A percentile compares a stretch with the other conserved stretches of the same genome.
Evolutionary conservation across 169 alveolate genomes (phyloP).

Genomic region (Eimeria maxima): DNA sequence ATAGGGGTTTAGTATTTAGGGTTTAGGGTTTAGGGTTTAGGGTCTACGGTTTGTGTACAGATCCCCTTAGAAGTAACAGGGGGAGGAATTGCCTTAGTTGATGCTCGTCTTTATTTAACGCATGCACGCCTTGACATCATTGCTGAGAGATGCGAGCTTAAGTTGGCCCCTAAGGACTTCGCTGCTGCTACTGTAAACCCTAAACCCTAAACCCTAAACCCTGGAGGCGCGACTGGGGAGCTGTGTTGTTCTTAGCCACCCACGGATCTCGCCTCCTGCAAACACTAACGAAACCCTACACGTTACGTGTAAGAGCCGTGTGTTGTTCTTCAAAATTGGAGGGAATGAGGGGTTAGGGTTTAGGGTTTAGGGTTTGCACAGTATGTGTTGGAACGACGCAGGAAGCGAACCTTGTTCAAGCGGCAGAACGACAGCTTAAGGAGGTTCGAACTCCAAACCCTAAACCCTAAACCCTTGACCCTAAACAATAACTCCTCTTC

Average conservation of each 20-base stretch:
- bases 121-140: constrained; percentile 50
- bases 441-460: constrained; percentile 44
- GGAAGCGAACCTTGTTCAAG: constrained; percentile 27
- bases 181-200: not conserved
- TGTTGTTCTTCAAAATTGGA: too few relatives aligned
- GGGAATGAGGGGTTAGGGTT: not conserved
- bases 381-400: not conserved
- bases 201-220: constrained; percentile 65
- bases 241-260: too few relatives aligned
- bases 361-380: constrained; percentile 47
- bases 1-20: constrained; percentile 32
- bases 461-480: not conserved
- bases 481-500: not conserved
- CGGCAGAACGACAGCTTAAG: constrained; percentile 56
- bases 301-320: too few relatives aligned
- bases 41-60: constrained; percentile 42
- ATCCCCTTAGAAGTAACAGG: constrained; percentile 38
- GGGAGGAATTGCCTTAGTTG: constrained; percentile 34
- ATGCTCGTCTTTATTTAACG: constrained; percentile 18
- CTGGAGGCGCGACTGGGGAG: not conserved
- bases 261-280: too few relatives aligned
- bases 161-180: not conserved
- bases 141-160: constrained; percentile 38
- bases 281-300: too few relatives aligned
- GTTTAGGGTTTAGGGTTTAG: constrained; percentile 56